phyloP scores from a whole-genome alignment of 2,329 filamentous ascomycete genomes.

The Endocalyx cinctus region DNA sequence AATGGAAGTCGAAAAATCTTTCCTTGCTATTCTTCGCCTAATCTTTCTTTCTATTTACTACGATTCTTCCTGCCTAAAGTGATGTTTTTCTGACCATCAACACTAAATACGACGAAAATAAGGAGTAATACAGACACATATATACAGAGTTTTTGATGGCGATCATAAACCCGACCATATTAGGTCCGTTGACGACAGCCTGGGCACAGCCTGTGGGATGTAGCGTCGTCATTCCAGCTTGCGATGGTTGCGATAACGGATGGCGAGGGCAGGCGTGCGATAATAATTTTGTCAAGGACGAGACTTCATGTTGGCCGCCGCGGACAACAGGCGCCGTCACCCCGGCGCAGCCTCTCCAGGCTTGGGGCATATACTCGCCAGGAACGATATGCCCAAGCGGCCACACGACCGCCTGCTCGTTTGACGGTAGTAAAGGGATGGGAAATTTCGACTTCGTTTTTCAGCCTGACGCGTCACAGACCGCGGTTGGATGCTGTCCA shows the following conservation, averaged over 20 bases:
- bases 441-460: constrained; percentile 9
- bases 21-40: too few relatives aligned
- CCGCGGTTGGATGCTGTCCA: constrained; percentile 13
- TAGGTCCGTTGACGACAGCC: constrained; percentile 29
- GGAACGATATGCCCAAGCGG: constrained; percentile 11
- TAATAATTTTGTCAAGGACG: constrained; percentile 4
- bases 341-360: constrained; percentile 4
- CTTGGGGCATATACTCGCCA: constrained; percentile 14
- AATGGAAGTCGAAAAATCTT: too few relatives aligned
- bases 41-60: too few relatives aligned
- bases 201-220: constrained; percentile 10
- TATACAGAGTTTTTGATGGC: too few relatives aligned
- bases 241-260: constrained; percentile 3
- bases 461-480: constrained; percentile 9
- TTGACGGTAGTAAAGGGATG: constrained; percentile 3
- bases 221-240: constrained; percentile 8
- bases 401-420: constrained; percentile 9
- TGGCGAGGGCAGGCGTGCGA: constrained; percentile 13
- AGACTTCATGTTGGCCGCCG: constrained; percentile 12
- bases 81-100: too few relatives aligned
- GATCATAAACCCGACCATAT: constrained; percentile 23
- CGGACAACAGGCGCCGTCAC: constrained; percentile 3
- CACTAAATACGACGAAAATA: too few relatives aligned
- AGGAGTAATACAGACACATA: too few relatives aligned
- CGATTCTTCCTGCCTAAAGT: too few relatives aligned